phyloP scores from a whole-genome alignment of 108 stramenopile genomes.

The Heterococcus sp. region DNA sequence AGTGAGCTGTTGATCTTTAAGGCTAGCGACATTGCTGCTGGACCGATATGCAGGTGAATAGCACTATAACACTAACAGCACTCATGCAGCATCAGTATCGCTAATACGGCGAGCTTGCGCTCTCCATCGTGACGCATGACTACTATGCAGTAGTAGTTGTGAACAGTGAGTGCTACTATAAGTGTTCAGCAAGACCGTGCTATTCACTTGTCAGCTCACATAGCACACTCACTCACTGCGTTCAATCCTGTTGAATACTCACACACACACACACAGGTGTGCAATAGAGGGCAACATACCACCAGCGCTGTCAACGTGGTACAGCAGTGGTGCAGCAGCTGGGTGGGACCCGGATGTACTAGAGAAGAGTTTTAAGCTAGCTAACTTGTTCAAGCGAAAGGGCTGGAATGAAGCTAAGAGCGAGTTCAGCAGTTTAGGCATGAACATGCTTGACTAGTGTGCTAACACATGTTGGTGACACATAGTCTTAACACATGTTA shows the following conservation, averaged over 20 bases:
- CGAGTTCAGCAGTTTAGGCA: conserved; percentile 26
- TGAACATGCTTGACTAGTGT: neutral
- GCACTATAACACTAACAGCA: too few relatives aligned
- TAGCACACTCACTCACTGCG: too few relatives aligned
- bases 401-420: conserved; percentile 44
- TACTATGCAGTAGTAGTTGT: too few relatives aligned
- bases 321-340: conserved; percentile 44
- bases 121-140: too few relatives aligned
- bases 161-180: neutral
- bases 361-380: conserved; percentile 23
- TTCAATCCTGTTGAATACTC: too few relatives aligned
- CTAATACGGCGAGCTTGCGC: neutral
- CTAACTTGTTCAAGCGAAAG: conserved; percentile 24
- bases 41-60: neutral
- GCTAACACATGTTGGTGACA: too few relatives aligned
- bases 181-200: neutral
- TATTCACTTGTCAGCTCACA: too few relatives aligned
- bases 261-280: too few relatives aligned
- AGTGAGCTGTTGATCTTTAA: neutral
- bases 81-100: too few relatives aligned
- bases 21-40: neutral
- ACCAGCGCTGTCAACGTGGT: conserved; percentile 34
- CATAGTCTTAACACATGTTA: too few relatives aligned
- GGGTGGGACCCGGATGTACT: conserved; percentile 28
- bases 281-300: neutral